Conservation (phyloP, 1,139 yeast genomes). For the Candida tetrigidarum region DNA sequence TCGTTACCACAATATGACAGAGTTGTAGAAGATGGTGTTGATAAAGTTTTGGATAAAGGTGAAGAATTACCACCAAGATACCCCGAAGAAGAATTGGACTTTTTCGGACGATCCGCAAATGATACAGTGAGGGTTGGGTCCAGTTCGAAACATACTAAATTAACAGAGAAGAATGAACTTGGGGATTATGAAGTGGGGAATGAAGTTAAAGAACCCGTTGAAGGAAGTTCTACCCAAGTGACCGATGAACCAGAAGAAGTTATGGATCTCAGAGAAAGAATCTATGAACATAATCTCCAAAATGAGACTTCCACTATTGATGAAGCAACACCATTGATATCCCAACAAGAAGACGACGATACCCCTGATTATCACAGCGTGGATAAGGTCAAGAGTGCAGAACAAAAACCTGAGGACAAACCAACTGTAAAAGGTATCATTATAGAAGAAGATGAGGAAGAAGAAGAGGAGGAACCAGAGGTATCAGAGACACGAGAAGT, state of each 20-base stretch:
- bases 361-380: constrained; percentile 2
- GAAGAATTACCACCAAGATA: constrained; percentile 75
- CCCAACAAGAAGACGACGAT: constrained; percentile 1
- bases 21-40: constrained; percentile 25
- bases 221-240: constrained; percentile 24
- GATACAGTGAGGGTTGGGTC: constrained; percentile 25
- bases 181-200: constrained; percentile 19
- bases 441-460: constrained; percentile 5
- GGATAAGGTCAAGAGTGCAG: constrained; percentile 1
- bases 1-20: constrained; percentile 44
- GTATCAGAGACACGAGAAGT: background rate
- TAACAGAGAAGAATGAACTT: constrained; percentile 17
- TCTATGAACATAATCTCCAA: constrained; percentile 35
- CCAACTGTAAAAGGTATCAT: constrained; percentile 1
- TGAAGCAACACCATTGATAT: constrained; percentile 18
- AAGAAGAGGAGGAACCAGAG: constrained; percentile 3
- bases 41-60: constrained; percentile 68
- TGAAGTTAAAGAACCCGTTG: constrained; percentile 19
- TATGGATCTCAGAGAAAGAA: constrained; percentile 43
- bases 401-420: constrained; percentile 10
- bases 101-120: constrained; percentile 54
- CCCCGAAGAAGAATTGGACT: constrained; percentile 65
- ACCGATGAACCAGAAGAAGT: constrained; percentile 45
- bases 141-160: constrained; percentile 24
- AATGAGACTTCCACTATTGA: constrained; percentile 11